phyloP scores from a whole-genome alignment of 345 rosid species.

The Hibiscus trionum region DNA sequence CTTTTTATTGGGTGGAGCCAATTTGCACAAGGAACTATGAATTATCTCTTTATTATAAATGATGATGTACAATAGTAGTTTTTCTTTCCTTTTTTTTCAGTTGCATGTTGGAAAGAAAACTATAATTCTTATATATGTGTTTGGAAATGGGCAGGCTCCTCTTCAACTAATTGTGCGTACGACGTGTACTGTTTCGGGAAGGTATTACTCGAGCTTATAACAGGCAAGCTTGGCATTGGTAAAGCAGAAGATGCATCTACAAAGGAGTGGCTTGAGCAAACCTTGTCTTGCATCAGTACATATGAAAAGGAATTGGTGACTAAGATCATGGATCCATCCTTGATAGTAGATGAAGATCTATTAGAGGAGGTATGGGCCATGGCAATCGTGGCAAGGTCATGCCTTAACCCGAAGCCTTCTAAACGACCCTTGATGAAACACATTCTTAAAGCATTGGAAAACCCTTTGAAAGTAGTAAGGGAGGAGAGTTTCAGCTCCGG shows the following conservation, averaged over 20 bases:
- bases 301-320: constrained; percentile 65
- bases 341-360: constrained; percentile 81
- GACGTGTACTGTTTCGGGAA: constrained; percentile 90
- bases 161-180: constrained; percentile 50
- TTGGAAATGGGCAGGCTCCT: constrained; percentile 38
- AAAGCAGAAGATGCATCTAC: constrained; percentile 47
- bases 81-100: neutral
- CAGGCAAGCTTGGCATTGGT: constrained; percentile 82
- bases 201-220: constrained; percentile 71
- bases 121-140: constrained; percentile 11
- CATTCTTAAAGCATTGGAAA: constrained; percentile 79
- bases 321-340: constrained; percentile 69
- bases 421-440: constrained; percentile 80
- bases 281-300: constrained; percentile 47
- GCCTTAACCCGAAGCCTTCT: constrained; percentile 76
- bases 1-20: no score
- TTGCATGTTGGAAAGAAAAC: neutral
- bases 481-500: constrained; percentile 56
- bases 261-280: constrained; percentile 50
- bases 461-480: constrained; percentile 80
- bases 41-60: neutral
- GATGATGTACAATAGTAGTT: neutral
- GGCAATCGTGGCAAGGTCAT: constrained; percentile 87
- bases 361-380: constrained; percentile 96
- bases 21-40: neutral